Evolutionary conservation across 1,284 basidiomycete species (phyloP).

Genomic region (Austroboletus niveus): DNA sequence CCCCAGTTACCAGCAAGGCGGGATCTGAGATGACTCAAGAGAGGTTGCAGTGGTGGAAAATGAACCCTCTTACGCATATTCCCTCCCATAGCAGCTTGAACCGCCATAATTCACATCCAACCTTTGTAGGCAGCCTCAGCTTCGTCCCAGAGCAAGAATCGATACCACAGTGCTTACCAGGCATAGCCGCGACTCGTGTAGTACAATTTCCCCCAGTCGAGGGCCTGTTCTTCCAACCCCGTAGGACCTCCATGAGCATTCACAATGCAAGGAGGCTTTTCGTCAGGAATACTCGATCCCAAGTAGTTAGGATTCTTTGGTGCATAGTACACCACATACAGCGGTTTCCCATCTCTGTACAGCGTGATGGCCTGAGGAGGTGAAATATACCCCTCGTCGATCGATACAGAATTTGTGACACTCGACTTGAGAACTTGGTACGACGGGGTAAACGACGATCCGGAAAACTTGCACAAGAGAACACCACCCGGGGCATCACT

Average conservation of each 20-base stretch:
- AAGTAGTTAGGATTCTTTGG: too few relatives aligned
- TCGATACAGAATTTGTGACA: not conserved
- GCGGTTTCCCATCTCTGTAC: too few relatives aligned
- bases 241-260: not conserved
- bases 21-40: slow-evolving; percentile 14
- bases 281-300: too few relatives aligned
- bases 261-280: too few relatives aligned
- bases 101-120: slow-evolving; percentile 33
- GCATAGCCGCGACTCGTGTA: not conserved
- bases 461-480: slow-evolving; percentile 21
- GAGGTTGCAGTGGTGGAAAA: not conserved
- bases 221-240: not conserved
- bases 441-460: slow-evolving; percentile 19
- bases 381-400: too few relatives aligned
- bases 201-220: not conserved
- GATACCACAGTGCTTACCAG: slow-evolving; percentile 20
- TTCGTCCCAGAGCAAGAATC: not conserved
- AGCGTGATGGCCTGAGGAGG: too few relatives aligned
- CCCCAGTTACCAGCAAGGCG: slow-evolving; percentile 32
- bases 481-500: slow-evolving; percentile 28
- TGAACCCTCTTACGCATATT: slow-evolving; percentile 24
- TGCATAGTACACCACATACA: too few relatives aligned
- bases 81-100: slow-evolving; percentile 32
- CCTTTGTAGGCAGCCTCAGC: slow-evolving; percentile 15
- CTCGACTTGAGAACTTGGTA: slow-evolving; percentile 26